Evolutionary conservation across 2,329 filamentous ascomycete species (phyloP).

Genomic region (Calonectria henricotiae): DNA sequence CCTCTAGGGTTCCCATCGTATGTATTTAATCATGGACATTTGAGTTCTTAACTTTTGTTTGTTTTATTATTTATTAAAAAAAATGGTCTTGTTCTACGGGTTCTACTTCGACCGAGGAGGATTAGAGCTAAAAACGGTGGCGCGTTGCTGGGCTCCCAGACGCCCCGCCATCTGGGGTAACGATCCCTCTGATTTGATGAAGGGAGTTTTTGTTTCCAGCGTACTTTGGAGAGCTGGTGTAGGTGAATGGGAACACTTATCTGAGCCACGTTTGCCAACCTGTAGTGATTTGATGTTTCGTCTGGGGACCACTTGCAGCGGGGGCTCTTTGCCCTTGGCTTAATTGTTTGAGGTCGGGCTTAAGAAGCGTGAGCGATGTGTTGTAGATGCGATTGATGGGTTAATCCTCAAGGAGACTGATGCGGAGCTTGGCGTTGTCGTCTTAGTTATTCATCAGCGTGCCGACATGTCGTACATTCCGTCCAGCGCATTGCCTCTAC

Average conservation of each 20-base stretch:
- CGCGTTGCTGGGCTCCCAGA: conserved; percentile 15
- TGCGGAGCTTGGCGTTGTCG: background rate
- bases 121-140: conserved; percentile 33
- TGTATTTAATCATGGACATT: conserved; percentile 53
- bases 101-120: conserved; percentile 34
- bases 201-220: conserved; percentile 41
- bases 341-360: background rate
- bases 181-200: conserved; percentile 38
- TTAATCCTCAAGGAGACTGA: background rate
- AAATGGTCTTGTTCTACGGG: conserved; percentile 34
- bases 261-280: conserved; percentile 10
- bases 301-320: too few species aligned
- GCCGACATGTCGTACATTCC: conserved; percentile 6
- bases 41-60: conserved; percentile 37
- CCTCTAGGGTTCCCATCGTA: conserved; percentile 41
- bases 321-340: background rate
- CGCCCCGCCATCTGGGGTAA: conserved; percentile 28
- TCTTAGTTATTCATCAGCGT: background rate
- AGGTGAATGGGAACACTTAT: conserved; percentile 48
- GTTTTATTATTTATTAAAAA: conserved; percentile 9
- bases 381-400: background rate
- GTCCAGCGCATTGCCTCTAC: background rate
- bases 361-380: background rate
- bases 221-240: conserved; percentile 38
- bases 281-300: background rate